A percentile compares a stretch with the other conserved stretches of the same genome.
Evolutionary conservation across 305 asterid species (phyloP).

Genomic region (Fraxinus platypoda): DNA sequence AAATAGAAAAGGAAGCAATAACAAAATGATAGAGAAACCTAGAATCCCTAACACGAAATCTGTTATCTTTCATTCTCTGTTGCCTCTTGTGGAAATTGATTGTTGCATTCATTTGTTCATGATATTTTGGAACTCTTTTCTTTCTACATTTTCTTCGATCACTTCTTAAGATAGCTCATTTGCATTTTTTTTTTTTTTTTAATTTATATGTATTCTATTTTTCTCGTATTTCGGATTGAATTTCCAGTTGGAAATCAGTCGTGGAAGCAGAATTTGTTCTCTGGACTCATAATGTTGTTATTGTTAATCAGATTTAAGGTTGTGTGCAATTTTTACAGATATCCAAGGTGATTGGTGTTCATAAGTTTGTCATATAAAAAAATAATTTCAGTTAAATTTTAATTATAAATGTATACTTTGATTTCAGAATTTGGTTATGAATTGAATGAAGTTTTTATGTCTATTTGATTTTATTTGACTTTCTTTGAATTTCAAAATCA

Average conservation of each 20-base stretch:
- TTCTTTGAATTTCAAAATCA: neutral
- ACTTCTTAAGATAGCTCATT: neutral
- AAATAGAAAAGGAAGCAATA: neutral
- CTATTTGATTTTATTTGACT: neutral
- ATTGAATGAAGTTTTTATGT: neutral
- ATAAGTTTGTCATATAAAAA: neutral
- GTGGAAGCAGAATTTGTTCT: neutral
- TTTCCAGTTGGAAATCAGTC: neutral
- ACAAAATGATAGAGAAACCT: neutral
- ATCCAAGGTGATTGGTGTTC: neutral
- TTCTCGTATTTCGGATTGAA: neutral
- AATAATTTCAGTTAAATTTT: neutral
- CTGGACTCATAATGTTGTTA: neutral
- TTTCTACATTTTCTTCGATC: neutral
- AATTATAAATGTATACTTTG: neutral
- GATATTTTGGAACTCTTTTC: neutral
- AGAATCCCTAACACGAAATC: neutral
- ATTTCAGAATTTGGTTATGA: neutral
- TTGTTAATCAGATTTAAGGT: neutral
- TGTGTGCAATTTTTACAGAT: neutral
- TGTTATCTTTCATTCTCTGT: neutral
- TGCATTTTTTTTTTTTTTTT: no score
- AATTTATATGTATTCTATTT: neutral
- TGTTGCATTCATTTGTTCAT: neutral
- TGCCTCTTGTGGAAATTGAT: neutral